These are phyloP conservation scores for Chalciporus piperatus DNA, from an alignment of 768 basidiomycete genomes.

Conservation along the genomic window DNA sequence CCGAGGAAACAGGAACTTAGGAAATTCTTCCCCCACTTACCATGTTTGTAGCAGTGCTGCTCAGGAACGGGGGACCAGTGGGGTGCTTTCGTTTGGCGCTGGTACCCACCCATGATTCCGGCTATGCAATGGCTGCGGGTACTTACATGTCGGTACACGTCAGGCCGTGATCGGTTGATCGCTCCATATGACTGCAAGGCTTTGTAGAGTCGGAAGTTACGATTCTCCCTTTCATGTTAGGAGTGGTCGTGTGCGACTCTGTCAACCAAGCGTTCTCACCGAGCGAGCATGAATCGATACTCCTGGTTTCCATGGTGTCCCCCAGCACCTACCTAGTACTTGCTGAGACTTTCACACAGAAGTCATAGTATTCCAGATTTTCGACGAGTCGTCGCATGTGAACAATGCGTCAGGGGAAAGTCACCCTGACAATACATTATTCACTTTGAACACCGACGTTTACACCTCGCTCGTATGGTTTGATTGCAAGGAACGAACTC, in stretches of 20 bases:
- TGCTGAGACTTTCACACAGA: background rate
- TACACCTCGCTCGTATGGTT: constrained; percentile 1
- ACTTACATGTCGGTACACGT: too few species aligned
- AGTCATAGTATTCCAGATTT: background rate
- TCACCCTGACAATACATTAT: constrained; percentile 2
- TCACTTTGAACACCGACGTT: background rate
- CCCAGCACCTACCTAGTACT: background rate
- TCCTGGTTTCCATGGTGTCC: constrained; percentile 18
- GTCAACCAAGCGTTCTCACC: background rate
- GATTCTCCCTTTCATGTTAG: too few species aligned
- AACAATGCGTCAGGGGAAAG: background rate
- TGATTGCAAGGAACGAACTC: constrained; percentile 6
- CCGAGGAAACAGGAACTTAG: constrained; percentile 13
- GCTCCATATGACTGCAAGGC: too few species aligned
- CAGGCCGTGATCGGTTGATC: too few species aligned
- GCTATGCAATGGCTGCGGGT: constrained; percentile 6
- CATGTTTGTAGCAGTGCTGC: constrained; percentile 11
- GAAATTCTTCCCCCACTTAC: constrained; percentile 12
- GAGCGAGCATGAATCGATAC: constrained; percentile 1
- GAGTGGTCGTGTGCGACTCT: too few species aligned
- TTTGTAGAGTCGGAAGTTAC: background rate
- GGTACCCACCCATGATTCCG: constrained; percentile 1
- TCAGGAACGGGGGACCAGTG: constrained; percentile 33
- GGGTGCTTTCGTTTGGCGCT: constrained; percentile 22
- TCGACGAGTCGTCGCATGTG: background rate